Conservation (phyloP, 768 basidiomycete genomes). For the Guyanaporus albipodus region DNA sequence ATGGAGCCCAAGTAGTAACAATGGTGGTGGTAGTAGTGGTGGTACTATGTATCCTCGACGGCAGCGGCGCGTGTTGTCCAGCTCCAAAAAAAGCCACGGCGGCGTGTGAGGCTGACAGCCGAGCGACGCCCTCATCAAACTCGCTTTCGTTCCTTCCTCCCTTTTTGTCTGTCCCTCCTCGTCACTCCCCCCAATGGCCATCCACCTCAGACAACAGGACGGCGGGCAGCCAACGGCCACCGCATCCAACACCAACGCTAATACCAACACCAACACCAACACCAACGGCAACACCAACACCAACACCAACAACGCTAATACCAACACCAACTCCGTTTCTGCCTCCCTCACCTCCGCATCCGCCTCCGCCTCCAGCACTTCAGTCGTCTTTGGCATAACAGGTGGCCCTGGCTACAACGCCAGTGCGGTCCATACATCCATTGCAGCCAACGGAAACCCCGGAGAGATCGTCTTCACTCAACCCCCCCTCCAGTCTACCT, state of each 20-base stretch:
- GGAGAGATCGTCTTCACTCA: constrained; percentile 52
- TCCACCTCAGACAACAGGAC: constrained; percentile 26
- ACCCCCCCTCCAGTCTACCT: constrained; percentile 54
- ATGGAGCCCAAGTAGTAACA: constrained; percentile 46
- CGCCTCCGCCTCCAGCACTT: not conserved
- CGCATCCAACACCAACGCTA: not conserved
- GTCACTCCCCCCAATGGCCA: constrained; percentile 13
- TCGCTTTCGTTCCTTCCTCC: not conserved
- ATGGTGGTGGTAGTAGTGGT: not conserved
- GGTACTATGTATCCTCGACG: not conserved
- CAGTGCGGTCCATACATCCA: constrained; percentile 16
- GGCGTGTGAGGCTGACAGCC: constrained; percentile 15
- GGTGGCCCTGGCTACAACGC: constrained; percentile 25
- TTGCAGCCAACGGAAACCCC: constrained; percentile 36
- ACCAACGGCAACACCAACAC: no score
- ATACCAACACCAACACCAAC: no score
- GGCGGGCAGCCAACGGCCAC: not conserved
- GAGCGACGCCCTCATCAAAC: not conserved
- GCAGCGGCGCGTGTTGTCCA: no score
- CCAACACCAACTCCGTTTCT: no score
- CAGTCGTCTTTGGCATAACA: constrained; percentile 20
- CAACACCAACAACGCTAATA: no score
- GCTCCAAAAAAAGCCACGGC: constrained; percentile 13
- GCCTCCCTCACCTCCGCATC: constrained; percentile 1
- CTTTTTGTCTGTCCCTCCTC: not conserved